Conservation (phyloP, 495 filamentous ascomycete species). For the Chaetomium fimeti region DNA sequence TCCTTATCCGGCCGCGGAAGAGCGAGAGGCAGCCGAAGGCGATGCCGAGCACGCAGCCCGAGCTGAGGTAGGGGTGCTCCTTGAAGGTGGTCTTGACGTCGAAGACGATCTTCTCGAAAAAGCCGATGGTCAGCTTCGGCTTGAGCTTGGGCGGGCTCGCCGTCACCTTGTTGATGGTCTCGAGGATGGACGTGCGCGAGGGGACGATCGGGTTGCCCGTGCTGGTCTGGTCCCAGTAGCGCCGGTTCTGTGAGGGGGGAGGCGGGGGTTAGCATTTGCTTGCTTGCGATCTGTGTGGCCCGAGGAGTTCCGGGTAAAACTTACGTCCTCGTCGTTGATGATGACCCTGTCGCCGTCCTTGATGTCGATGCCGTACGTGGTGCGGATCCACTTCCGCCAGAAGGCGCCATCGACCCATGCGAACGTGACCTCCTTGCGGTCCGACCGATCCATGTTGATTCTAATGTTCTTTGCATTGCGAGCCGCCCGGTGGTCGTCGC, state of each 20-base stretch:
- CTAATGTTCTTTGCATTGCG: slow-evolving; percentile 86
- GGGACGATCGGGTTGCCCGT: slow-evolving; percentile 85
- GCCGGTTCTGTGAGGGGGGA: slow-evolving; percentile 61
- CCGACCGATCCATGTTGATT: slow-evolving; percentile 81
- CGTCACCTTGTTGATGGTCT: slow-evolving; percentile 78
- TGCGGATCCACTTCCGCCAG: slow-evolving; percentile 95
- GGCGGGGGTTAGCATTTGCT: no score
- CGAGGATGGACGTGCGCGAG: slow-evolving; percentile 89
- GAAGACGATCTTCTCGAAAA: slow-evolving; percentile 75
- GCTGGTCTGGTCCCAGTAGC: slow-evolving; percentile 91
- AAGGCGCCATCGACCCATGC: slow-evolving; percentile 99
- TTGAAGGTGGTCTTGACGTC: slow-evolving; percentile 63
- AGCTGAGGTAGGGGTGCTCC: slow-evolving; percentile 69
- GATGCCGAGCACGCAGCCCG: slow-evolving; percentile 33
- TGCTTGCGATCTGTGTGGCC: no score
- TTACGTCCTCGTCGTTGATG: slow-evolving; percentile 96
- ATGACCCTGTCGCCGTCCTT: slow-evolving; percentile 84
- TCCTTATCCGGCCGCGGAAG: slow-evolving; percentile 21
- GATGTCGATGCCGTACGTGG: slow-evolving; percentile 87
- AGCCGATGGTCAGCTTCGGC: slow-evolving; percentile 80
- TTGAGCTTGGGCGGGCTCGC: slow-evolving; percentile 74
- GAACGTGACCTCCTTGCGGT: slow-evolving; percentile 87
- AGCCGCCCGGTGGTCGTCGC: slow-evolving; percentile 82
- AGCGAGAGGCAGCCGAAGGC: slow-evolving; percentile 25
- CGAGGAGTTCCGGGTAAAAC: slow-evolving; percentile 31